Base-by-base conservation (phyloP, 2,329 filamentous ascomycete species). In the Fusarium neocosmosporiellum region DNA sequence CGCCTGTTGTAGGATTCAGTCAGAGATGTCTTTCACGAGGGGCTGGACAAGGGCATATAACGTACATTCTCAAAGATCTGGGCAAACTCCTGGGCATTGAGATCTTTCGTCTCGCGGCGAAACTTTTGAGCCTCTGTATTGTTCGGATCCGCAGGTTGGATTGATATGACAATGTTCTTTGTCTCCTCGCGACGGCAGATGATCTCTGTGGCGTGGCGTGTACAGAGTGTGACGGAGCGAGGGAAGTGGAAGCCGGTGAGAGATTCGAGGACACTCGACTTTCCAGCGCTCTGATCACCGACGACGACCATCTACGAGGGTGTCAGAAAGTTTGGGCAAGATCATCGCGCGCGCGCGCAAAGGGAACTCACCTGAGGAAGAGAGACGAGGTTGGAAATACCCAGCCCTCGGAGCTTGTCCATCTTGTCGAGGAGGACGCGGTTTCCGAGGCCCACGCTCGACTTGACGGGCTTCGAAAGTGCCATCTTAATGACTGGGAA, bases 201-300 rank as follows among this genome's bases (percentile, higher is more conserved):
- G 36, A 87, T 87, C 72, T 87, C 84, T 0, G 87, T 88, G 0
- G 83, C 86, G 50, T 87, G 86, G 0, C 86, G 81, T 0, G 87
- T 88, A 53, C 87, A 87, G 1, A 87, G 82, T 0, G 80, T 84
- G 0, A 80, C 80, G 1, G 75, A 81, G 2, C 84, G 81, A 6
- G 86, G 86, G 41, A 88, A 87, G 0, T 83, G 81, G 36, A 88
- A 85, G 0, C 84, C 84, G 0, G 86, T 88, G 34, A 88, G 69
- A 20, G 83, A 95, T 79, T 96, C 93, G 33, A 96, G 84, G 20
- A 96, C 92, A 2, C 93, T 96, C 80, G 92, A 94, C 85, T 97
- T 97, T 77, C 94, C 94, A 48, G 93, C 94, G 0, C 93, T 95
- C 79, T 96, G 94, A 74, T 94, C 94, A 69, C 94, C 94, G 11